phyloP scores from a whole-genome alignment of 345 rosid species.

The Syzygium oleosum region DNA sequence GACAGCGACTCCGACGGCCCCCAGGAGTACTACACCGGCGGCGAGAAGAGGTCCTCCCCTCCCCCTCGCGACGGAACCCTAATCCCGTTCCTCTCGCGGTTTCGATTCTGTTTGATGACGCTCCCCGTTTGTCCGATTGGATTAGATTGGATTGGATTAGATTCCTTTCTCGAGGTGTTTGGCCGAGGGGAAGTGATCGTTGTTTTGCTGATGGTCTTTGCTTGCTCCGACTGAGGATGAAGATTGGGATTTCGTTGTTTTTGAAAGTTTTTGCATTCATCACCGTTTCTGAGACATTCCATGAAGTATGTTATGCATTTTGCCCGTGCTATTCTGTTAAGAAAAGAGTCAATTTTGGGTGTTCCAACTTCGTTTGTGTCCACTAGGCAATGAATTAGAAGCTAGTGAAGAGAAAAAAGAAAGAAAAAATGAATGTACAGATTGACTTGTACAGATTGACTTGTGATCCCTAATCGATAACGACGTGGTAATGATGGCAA shows the following conservation, averaged over 20 bases:
- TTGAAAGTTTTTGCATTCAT: not conserved
- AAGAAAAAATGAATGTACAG: not conserved
- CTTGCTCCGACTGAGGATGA: not conserved
- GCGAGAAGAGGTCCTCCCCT: constrained; percentile 71
- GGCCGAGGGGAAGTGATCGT: not conserved
- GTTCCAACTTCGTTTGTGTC: not conserved
- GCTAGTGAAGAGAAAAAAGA: not conserved
- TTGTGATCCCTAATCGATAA: not conserved
- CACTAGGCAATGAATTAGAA: not conserved
- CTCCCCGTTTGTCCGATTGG: not conserved
- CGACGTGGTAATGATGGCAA: not conserved
- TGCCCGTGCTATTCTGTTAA: not conserved
- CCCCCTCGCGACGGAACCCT: not conserved
- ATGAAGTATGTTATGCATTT: not conserved
- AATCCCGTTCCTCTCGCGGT: not conserved
- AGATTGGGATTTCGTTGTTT: not conserved
- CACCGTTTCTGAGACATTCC: not conserved
- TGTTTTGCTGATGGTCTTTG: not conserved
- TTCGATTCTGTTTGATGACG: not conserved
- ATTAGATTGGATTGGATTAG: not conserved
- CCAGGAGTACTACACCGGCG: constrained; percentile 89
- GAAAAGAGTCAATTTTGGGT: not conserved
- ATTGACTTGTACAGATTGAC: not conserved
- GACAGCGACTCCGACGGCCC: constrained; percentile 80
- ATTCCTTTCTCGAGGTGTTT: not conserved